phyloP scores from a whole-genome alignment of 2,329 filamentous ascomycete species.

The Paecilomyces dactylethromorphus region DNA sequence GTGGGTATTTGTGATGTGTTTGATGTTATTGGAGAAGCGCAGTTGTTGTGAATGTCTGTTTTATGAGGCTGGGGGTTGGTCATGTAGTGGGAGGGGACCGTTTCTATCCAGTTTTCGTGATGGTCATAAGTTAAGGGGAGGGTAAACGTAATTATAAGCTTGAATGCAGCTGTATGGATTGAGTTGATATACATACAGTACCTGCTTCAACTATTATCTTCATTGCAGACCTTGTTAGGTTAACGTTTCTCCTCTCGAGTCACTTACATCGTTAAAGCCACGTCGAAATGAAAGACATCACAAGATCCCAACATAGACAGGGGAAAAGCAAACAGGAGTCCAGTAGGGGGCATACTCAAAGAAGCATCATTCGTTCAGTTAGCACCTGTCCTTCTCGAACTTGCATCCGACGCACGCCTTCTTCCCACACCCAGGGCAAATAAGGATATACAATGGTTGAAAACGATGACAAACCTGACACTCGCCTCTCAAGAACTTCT shows the following conservation, averaged over 20 bases:
- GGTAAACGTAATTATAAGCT: background rate
- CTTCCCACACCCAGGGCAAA: constrained; percentile 20
- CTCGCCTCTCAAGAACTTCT: constrained; percentile 11
- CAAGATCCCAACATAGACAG: background rate
- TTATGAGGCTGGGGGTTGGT: background rate
- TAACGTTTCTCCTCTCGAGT: too few relatives aligned
- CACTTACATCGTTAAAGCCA: too few relatives aligned
- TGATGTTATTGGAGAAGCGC: background rate
- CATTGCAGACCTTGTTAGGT: too few relatives aligned
- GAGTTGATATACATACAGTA: too few relatives aligned
- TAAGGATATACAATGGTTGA: constrained; percentile 21
- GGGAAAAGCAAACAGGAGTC: background rate
- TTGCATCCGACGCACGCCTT: constrained; percentile 25
- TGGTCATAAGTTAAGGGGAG: background rate
- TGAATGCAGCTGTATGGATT: background rate
- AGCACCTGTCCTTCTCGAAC: constrained; percentile 15
- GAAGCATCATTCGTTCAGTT: background rate
- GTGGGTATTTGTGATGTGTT: background rate
- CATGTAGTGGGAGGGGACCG: background rate
- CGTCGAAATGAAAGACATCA: too few relatives aligned
- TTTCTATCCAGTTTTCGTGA: background rate
- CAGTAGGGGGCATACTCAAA: background rate
- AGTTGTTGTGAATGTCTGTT: background rate
- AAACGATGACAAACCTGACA: constrained; percentile 22
- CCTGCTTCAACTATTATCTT: too few relatives aligned